Evolutionary conservation across 129 eudicot species (phyloP), one percentile per base, ranked within the genome.

Genomic region (Saussurea involucrata): DNA sequence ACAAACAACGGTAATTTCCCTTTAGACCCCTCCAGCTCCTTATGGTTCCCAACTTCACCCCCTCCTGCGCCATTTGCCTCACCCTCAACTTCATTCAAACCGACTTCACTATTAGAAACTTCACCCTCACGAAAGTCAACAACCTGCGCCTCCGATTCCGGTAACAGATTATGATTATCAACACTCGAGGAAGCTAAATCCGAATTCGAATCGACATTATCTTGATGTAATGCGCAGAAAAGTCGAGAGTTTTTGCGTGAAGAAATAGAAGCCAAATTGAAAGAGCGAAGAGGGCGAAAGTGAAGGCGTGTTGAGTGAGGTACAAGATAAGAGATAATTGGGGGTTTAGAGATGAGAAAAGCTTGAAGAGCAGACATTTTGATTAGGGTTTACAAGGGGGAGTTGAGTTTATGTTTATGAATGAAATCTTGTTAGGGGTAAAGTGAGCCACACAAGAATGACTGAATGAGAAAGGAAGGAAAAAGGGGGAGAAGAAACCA

Each of bases 331-430:
- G 79, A 29, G 71, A 58, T 25, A 4, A 75, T 73, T 76, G 86
- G 79, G 46, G 91, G 87, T 68, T 78, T 86, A 76, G 5, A 77
- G 74, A 89, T 64, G 75, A 89, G 83, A 55, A 89, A 86, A 72
- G 88, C 87, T 85, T 87, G 97, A 65, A 92, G 86, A 34, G 84
- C 63, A 72, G 83, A 57, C 97, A 92, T 92, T 61, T 83, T 73
- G 71, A 85, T 83, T 84, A 84, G 90, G 90, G 87, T 76, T 87
- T 75, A 66, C n/a, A 64, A 36, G 76, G 66, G 64, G 46, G 11
- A 60, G 24, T 18, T n/a, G n/a, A n/a, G n/a, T n/a, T n/a, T n/a
- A n/a, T n/a, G n/a, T 58, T 49, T 29, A 31, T 11, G n/a, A 33
- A 63, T 46, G 64, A 20, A 68, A 46, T 49, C 66, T 46, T 42